Evolutionary conservation across 148 eudicot species (phyloP).

Genomic region (Rhododendron vialii): DNA sequence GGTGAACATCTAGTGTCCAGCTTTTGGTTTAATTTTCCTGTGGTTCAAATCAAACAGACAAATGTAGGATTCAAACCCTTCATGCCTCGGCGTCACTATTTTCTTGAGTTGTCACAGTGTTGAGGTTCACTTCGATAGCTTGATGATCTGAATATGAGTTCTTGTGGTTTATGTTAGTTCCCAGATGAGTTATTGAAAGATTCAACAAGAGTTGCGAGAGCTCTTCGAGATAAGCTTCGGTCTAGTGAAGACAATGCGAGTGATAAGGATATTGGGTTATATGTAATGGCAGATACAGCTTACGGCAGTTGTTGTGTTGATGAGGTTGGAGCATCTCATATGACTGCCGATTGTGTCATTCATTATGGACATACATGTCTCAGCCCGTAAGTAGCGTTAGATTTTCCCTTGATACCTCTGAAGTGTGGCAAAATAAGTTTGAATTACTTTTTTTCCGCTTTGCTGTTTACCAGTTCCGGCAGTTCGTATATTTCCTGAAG

Average conservation of each 20-base stretch:
- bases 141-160: neutral
- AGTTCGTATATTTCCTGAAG: neutral
- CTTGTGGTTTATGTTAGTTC: conserved; percentile 44
- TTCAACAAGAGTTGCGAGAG: conserved; percentile 57
- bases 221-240: conserved; percentile 50
- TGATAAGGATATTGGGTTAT: conserved; percentile 53
- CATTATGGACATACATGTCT: conserved; percentile 94
- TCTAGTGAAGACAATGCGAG: conserved; percentile 20
- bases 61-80: neutral
- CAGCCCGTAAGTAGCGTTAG: conserved; percentile 71
- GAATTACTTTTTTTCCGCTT: neutral
- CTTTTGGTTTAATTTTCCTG: too few species aligned
- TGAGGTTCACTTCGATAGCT: neutral
- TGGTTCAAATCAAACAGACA: neutral
- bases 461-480: neutral
- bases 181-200: conserved; percentile 89
- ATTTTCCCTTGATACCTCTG: neutral
- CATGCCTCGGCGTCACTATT: neutral
- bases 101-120: neutral
- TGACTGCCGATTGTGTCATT: conserved; percentile 77
- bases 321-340: conserved; percentile 93
- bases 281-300: conserved; percentile 93
- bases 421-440: neutral
- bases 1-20: neutral
- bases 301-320: conserved; percentile 96